Conservation (phyloP, 1,139 yeast genomes). For the Sugiyamaella japonica region DNA sequence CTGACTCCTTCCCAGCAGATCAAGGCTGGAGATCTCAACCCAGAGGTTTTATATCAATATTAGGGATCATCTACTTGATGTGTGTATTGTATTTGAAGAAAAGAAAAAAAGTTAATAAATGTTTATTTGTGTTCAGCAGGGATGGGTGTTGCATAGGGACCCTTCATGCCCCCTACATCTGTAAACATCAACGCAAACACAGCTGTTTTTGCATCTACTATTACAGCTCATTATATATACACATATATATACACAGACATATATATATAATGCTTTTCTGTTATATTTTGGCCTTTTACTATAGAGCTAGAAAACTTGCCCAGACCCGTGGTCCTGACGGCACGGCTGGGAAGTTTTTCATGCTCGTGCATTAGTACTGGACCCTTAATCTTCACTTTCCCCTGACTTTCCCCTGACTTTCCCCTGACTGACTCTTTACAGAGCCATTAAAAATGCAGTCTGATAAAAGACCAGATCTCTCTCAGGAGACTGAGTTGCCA, state of each 20-base stretch:
- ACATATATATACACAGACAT: too few species aligned
- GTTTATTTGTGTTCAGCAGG: too few species aligned
- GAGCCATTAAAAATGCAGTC: background rate
- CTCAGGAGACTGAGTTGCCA: background rate
- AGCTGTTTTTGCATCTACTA: too few species aligned
- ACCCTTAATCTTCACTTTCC: background rate
- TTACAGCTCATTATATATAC: too few species aligned
- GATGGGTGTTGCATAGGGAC: too few species aligned
- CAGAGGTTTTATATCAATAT: slow-evolving; percentile 54
- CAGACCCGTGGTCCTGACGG: background rate
- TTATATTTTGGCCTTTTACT: too few species aligned
- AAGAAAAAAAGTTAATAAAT: background rate
- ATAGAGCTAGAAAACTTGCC: too few species aligned
- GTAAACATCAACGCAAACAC: too few species aligned
- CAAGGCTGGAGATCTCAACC: slow-evolving; percentile 65
- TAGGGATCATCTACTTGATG: slow-evolving; percentile 25
- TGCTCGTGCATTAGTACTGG: background rate
- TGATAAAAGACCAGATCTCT: slow-evolving; percentile 8
- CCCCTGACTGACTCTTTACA: too few species aligned
- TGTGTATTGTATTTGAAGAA: slow-evolving; percentile 3
- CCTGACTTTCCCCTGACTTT: too few species aligned
- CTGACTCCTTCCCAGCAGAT: slow-evolving; percentile 48
- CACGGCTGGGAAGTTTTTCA: slow-evolving; percentile 4
- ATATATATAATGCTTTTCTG: too few species aligned
- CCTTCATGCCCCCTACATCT: too few species aligned